Evolutionary conservation across 2,329 filamentous ascomycete species (phyloP).

Genomic region (Thielaviopsis cerberus): DNA sequence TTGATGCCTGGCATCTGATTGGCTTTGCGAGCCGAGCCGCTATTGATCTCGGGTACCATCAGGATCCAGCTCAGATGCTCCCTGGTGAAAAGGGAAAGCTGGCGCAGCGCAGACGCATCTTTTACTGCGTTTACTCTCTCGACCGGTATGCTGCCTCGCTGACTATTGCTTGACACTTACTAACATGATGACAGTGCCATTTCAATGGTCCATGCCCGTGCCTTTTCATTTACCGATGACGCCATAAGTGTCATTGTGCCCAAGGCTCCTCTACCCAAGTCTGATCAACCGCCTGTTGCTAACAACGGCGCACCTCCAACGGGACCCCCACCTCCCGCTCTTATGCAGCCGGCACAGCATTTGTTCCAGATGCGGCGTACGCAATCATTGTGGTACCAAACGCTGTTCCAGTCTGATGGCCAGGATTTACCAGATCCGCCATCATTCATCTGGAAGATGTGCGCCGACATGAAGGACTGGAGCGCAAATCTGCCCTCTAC

Average conservation of each 20-base stretch:
- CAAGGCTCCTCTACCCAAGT: conserved; percentile 22
- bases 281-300: background rate
- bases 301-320: conserved; percentile 25
- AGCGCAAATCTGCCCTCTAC: conserved; percentile 52
- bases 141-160: conserved; percentile 44
- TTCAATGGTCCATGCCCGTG: conserved; percentile 68
- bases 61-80: conserved; percentile 62
- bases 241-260: conserved; percentile 68
- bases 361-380: conserved; percentile 69
- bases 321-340: conserved; percentile 25
- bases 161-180: background rate
- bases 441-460: conserved; percentile 57
- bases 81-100: conserved; percentile 49
- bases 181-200: conserved; percentile 42
- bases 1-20: conserved; percentile 85
- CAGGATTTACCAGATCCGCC: conserved; percentile 49
- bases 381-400: conserved; percentile 79
- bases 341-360: conserved; percentile 48
- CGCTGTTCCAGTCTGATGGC: conserved; percentile 62
- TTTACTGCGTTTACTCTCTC: conserved; percentile 77
- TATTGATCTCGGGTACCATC: conserved; percentile 79
- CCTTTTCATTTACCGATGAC: conserved; percentile 88
- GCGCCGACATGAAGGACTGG: conserved; percentile 63
- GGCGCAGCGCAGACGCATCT: conserved; percentile 64
- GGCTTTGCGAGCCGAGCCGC: conserved; percentile 76